Conservation (phyloP, 2,329 filamentous ascomycete genomes). For the Coniochaeta hoffmannii region DNA sequence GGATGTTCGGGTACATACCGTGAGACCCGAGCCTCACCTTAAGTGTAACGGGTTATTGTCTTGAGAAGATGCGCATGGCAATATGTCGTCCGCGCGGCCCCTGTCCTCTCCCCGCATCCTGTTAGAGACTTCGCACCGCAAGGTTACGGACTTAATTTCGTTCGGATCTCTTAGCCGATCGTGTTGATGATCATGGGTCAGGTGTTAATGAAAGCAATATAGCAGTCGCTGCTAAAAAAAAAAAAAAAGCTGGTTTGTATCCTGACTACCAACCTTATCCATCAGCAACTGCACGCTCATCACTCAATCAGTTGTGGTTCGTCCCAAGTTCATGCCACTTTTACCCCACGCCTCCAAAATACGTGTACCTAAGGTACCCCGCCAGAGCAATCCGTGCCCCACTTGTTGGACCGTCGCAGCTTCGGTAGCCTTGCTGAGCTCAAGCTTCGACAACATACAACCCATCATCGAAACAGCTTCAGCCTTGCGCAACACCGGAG, state of each 20-base stretch:
- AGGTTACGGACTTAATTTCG: neutral
- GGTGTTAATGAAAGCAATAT: too few species aligned
- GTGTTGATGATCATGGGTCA: neutral
- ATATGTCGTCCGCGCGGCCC: neutral
- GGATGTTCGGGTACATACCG: too few species aligned
- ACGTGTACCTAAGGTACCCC: too few species aligned
- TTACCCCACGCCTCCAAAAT: neutral
- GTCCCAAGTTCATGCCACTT: too few species aligned
- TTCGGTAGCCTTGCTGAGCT: neutral
- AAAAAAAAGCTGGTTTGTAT: neutral
- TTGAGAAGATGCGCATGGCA: neutral
- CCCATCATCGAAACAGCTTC: neutral
- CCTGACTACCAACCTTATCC: too few species aligned
- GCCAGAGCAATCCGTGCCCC: too few species aligned
- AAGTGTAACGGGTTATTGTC: too few species aligned
- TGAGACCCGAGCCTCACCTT: too few species aligned
- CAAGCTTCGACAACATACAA: neutral
- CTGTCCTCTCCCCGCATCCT: neutral
- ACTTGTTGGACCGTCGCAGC: neutral
- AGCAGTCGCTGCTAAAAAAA: too few species aligned
- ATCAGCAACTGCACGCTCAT: neutral
- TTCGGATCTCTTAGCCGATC: neutral
- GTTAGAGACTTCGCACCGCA: neutral
- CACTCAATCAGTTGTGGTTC: too few species aligned
- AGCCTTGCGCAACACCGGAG: neutral